Evolutionary conservation across 345 rosid genomes (phyloP).

Genomic region (Geranium brycei): DNA sequence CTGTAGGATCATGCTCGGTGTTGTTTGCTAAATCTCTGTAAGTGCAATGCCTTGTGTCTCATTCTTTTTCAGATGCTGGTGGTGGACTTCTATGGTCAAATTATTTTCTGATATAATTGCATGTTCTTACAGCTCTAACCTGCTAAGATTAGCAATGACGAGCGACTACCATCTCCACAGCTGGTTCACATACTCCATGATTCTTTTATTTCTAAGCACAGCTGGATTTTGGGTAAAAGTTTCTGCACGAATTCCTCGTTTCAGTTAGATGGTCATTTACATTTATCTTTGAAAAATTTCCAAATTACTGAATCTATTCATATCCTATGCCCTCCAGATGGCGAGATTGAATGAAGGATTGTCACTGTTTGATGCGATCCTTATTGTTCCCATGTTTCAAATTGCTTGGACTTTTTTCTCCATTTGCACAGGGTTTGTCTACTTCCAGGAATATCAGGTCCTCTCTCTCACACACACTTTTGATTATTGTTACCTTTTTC

Average conservation of each 20-base stretch:
- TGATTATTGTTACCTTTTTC: neutral
- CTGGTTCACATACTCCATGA: slow-evolving; percentile 98
- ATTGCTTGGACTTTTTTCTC: slow-evolving; percentile 99
- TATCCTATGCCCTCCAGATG: slow-evolving; percentile 44
- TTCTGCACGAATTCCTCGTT: neutral
- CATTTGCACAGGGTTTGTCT: slow-evolving; percentile 92
- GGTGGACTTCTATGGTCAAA: slow-evolving; percentile 6
- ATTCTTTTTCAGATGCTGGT: slow-evolving; percentile 1
- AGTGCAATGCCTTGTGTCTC: slow-evolving; percentile 20
- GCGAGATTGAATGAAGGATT: slow-evolving; percentile 91
- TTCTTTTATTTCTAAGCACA: slow-evolving; percentile 89
- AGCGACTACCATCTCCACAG: slow-evolving; percentile 74
- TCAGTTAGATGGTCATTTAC: neutral
- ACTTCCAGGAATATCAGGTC: slow-evolving; percentile 98
- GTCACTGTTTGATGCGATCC: slow-evolving; percentile 82
- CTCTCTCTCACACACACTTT: slow-evolving; percentile 3
- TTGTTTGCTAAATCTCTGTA: slow-evolving; percentile 97
- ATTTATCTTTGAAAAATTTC: slow-evolving; percentile 6
- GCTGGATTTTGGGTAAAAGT: slow-evolving; percentile 92
- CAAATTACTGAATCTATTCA: slow-evolving; percentile 7
- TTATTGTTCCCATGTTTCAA: slow-evolving; percentile 99
- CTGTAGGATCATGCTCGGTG: slow-evolving; percentile 94
- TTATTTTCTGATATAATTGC: slow-evolving; percentile 11
- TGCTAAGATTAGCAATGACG: slow-evolving; percentile 87
- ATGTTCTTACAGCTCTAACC: slow-evolving; percentile 60